Base-by-base conservation (phyloP, 2,329 filamentous ascomycete species). In the Torrubiella hemipterigena region DNA sequence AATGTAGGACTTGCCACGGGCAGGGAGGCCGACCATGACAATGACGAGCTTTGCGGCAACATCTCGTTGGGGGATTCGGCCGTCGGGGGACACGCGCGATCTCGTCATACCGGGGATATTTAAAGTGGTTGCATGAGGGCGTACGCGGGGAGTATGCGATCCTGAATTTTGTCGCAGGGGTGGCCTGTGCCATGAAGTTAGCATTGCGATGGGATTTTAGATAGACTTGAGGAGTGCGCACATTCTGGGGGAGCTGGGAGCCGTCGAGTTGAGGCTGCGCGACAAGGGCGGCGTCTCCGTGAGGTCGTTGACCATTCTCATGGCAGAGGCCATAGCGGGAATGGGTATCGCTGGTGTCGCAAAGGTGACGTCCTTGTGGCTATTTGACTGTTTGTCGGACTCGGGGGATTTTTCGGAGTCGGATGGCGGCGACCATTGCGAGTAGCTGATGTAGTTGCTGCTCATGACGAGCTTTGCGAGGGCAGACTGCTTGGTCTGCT, bases 71-170 rank as follows among this genome's bases (percentile, higher is more conserved):
- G 91, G 81, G 45, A 98, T 98, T 47, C 84, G 77, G 43, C 91
- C 91, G 55, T 98, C 91, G 7, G 91, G 91, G 2, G 91, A 98
- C 29, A 93, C 85, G 50, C 85, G 85, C 37, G 89, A 96, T 49
- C 86, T 81, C 37, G 91, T 98, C 65, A 98, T 77, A 42, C 91
- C 91, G 35, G 91, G 91, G 37, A 98, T 95, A 54, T 94, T 93
- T 47, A 96, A 77, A 11, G 91, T 95, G 12, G 91, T 96, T 8
- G 91, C 86, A 55, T 93, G 85, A 15, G 78, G 71, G 41, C 80
- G 75, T 29, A 85, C 70, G 41, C 81, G 70, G 17, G 87, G 86
- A 6, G 87, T 93, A 17, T 77, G 76, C 30, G 67, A 69, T 36
- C 80, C 80, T 9, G 84, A 91, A 46, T 79, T 82, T 48, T 81